These are phyloP conservation scores for Ophiostoma sp. DNA, from an alignment of 2,329 filamentous ascomycete species.

Conservation along the genomic window DNA sequence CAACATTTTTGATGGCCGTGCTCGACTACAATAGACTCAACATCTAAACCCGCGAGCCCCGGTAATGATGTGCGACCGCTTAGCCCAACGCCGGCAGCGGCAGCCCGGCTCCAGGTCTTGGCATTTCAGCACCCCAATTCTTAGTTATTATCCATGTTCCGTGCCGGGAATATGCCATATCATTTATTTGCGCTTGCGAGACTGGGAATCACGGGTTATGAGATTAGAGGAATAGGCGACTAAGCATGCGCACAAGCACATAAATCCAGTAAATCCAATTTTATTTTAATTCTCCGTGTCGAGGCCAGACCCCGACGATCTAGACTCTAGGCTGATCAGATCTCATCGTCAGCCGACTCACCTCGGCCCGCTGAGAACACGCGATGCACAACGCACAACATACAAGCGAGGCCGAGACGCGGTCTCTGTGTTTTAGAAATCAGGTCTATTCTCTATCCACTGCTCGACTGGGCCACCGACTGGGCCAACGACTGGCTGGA, in stretches of 20 bases:
- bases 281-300: neutral
- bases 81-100: neutral
- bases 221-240: no score
- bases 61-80: neutral
- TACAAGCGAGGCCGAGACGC: no score
- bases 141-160: neutral
- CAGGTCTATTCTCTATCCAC: neutral
- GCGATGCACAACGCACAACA: no score
- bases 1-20: no score
- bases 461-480: no score
- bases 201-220: no score
- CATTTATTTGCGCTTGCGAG: neutral
- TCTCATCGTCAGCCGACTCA: neutral
- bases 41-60: no score
- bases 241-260: no score
- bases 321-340: neutral
- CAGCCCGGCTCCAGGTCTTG: slow-evolving; percentile 1
- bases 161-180: neutral
- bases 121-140: neutral
- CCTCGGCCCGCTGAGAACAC: neutral
- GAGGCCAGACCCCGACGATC: neutral
- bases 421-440: neutral
- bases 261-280: neutral
- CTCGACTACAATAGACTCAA: no score
- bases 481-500: no score